Evolutionary conservation across 352 stramenopile genomes (phyloP), one percentile per base, ranked within the genome.

Genomic region (Pythium dissimile): DNA sequence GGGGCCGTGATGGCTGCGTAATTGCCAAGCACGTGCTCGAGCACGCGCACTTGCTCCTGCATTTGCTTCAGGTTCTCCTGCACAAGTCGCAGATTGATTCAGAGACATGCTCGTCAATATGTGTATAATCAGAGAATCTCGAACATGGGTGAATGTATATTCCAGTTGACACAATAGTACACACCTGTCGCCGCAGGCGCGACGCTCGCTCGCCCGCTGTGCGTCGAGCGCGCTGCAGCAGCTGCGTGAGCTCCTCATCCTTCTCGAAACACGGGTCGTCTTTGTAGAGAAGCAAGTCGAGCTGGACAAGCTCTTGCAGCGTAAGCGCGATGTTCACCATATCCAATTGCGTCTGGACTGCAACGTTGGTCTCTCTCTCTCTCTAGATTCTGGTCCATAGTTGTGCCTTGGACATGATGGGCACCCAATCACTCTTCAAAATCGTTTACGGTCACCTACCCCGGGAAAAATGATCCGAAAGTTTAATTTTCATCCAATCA

Each of bases 111-210:
- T n/a, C n/a, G n/a, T n/a, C n/a, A n/a, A n/a, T n/a, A n/a, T n/a
- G n/a, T n/a, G n/a, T n/a, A n/a, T n/a, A n/a, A n/a, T n/a, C n/a
- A n/a, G n/a, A n/a, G n/a, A n/a, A n/a, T n/a, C n/a, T n/a, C n/a
- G n/a, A n/a, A n/a, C n/a, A n/a, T n/a, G n/a, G n/a, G n/a, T n/a
- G n/a, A n/a, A n/a, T n/a, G n/a, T n/a, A n/a, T n/a, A n/a, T n/a
- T n/a, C n/a, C n/a, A n/a, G n/a, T n/a, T n/a, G n/a, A n/a, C n/a
- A n/a, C n/a, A n/a, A n/a, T n/a, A n/a, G n/a, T n/a, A n/a, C n/a
- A n/a, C 47, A 67, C 59, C 59, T 67, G 59, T 13, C 59, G 59
- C 24, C 59, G 59, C 23, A 44, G 37, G 6, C 59, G 59, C 35
- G 59, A 67, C 6, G 20, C 21, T 13, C 52, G 50, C 45, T 67